These are phyloP conservation scores for Cucurbita moschata DNA, from an alignment of 306 rosid genomes.

Conservation along the genomic window DNA sequence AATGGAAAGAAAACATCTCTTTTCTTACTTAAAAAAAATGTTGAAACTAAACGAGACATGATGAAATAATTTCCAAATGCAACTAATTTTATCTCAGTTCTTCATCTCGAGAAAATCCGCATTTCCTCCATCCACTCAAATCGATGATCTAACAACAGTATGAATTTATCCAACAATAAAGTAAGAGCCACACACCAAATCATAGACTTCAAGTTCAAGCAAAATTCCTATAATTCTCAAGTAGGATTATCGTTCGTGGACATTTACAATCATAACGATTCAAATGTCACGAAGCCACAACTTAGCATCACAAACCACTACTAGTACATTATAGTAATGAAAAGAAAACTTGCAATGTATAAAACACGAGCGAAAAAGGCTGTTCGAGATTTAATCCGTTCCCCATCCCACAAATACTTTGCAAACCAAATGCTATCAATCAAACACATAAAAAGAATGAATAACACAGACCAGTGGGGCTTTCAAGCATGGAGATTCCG, in stretches of 20 bases:
- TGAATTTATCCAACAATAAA: neutral
- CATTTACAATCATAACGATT: neutral
- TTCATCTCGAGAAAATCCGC: neutral
- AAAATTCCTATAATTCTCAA: neutral
- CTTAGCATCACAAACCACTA: neutral
- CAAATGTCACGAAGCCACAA: neutral
- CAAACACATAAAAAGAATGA: neutral
- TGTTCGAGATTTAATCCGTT: neutral
- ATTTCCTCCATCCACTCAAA: neutral
- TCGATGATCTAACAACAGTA: neutral
- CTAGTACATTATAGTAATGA: neutral
- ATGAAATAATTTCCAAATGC: neutral
- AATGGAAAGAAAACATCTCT: neutral
- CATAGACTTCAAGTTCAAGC: neutral
- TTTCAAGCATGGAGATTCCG: conserved; percentile 84
- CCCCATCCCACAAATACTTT: neutral
- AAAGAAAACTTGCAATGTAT: neutral
- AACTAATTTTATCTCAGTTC: neutral
- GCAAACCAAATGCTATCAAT: neutral
- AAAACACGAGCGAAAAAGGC: neutral
- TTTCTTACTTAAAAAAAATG: neutral
- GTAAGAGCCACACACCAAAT: neutral
- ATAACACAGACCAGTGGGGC: conserved; percentile 63
- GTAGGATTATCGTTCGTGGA: neutral
- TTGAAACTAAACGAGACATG: neutral